Evolutionary conservation across 257 asterid species (phyloP).

Genomic region (Nyctanthes arbortristis): DNA sequence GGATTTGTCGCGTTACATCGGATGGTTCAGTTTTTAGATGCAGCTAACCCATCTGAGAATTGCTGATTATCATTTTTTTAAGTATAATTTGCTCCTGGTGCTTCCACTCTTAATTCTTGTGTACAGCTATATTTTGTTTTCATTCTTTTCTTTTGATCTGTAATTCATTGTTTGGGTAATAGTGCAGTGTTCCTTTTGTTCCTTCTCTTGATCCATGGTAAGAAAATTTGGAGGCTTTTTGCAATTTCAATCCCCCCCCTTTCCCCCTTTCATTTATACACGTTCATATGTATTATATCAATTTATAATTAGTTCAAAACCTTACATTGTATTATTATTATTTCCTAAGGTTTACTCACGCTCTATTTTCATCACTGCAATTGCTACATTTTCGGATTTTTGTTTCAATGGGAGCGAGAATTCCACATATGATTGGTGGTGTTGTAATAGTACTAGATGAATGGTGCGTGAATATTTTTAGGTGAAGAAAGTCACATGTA

Average conservation of each 20-base stretch:
- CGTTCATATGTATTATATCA: background rate
- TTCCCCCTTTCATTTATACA: background rate
- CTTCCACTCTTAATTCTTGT: constrained; percentile 57
- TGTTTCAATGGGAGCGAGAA: no score
- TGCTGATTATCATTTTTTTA: constrained; percentile 20
- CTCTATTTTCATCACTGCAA: background rate
- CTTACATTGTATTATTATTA: background rate
- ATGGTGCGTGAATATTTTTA: no score
- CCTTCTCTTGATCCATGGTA: constrained; percentile 31
- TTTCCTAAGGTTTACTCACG: background rate
- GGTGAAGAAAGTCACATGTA: no score
- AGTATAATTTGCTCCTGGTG: constrained; percentile 27
- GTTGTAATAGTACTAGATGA: no score
- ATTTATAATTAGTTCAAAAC: background rate
- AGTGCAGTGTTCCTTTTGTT: constrained; percentile 18
- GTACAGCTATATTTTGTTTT: constrained; percentile 53
- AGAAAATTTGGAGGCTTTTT: background rate
- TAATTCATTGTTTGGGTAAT: constrained; percentile 49
- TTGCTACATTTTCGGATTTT: no score
- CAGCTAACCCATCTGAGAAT: constrained; percentile 26
- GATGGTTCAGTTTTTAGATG: constrained; percentile 29
- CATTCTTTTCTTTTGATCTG: constrained; percentile 50
- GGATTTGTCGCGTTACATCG: constrained; percentile 7
- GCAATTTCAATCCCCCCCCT: background rate
- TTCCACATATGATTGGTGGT: no score